Evolutionary conservation across 352 stramenopile genomes (phyloP), one percentile per base, ranked within the genome.

Genomic region (Pythium folliculosum): DNA sequence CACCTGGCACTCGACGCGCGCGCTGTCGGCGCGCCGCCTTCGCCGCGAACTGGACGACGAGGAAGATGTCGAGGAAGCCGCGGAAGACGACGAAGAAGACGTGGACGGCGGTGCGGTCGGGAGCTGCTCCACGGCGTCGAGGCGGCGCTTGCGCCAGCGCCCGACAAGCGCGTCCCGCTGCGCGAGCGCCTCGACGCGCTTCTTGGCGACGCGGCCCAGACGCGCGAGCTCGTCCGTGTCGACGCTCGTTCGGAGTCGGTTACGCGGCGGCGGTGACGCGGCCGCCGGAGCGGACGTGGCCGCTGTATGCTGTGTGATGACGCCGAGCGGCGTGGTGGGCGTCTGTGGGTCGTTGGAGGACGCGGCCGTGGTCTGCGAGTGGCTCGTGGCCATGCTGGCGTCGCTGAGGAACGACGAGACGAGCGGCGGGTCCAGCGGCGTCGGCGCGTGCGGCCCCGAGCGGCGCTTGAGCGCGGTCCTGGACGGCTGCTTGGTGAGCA

Each of bases 101-200:
- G n/a, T n/a, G n/a, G n/a, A n/a, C n/a, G n/a, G n/a, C n/a, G n/a
- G n/a, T 8, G 23, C 1, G 9, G 49, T 12, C 35, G 12, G 6
- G 35, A 40, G 35, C 6, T 12, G n/a, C n/a, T 51, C 21, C 6
- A 21, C 12, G 10, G 16, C n/a, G 22, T 13, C n/a, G 37, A 56
- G 64, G 12, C n/a, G 35, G 1, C 50, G 57, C 51, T 50, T 50
- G 16, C 50, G 57, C 82, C 82, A 90, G 27, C 65, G 68, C 3
- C 82, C 82, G 30, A 86, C 67, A 40, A 86, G 69, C 7, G 76
- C 75, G 10, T 84, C 72, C 0, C 72, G 71, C 48, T 84, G 83
- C 1, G 77, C 77, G 21, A 79, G 66, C 12, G 64, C 57, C 48
- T 90, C 77, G 9, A 89, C 43, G 52, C 77, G 61, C 45, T 75